These are phyloP conservation scores for Tetrahymena elliotti DNA, from an alignment of 73 alveolate genomes.

Conservation along the genomic window DNA sequence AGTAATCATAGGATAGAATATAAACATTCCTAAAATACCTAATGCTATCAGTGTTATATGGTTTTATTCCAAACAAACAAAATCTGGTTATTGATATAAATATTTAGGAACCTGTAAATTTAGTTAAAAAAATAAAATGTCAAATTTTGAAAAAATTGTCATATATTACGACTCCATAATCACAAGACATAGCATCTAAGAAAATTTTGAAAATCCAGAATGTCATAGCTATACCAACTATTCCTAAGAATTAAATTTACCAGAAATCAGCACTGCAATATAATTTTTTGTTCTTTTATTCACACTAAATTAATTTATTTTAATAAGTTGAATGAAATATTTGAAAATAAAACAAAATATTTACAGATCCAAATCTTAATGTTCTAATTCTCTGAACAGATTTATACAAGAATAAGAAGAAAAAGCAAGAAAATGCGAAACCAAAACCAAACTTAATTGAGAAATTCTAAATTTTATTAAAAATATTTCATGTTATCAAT, in stretches of 20 bases:
- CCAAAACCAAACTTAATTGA: neutral
- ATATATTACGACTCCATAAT: neutral
- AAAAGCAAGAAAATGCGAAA: neutral
- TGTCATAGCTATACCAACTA: neutral
- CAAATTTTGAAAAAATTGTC: neutral
- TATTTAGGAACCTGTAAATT: neutral
- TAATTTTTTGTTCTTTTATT: neutral
- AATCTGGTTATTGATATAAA: neutral
- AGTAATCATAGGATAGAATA: conserved; percentile 51
- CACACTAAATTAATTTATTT: neutral
- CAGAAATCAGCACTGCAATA: neutral
- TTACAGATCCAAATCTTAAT: neutral
- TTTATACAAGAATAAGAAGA: neutral
- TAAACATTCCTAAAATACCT: neutral
- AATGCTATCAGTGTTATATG: neutral
- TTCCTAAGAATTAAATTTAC: neutral
- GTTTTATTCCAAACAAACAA: neutral
- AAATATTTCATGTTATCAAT: too few relatives aligned
- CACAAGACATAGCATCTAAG: neutral
- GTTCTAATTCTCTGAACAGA: neutral
- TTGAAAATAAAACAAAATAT: neutral
- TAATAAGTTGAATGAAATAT: neutral
- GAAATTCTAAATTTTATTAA: neutral
- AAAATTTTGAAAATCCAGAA: neutral
- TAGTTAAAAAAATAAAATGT: neutral